Conservation (phyloP, 1,284 basidiomycete genomes). For the Filobasidium uniguttulatum region DNA sequence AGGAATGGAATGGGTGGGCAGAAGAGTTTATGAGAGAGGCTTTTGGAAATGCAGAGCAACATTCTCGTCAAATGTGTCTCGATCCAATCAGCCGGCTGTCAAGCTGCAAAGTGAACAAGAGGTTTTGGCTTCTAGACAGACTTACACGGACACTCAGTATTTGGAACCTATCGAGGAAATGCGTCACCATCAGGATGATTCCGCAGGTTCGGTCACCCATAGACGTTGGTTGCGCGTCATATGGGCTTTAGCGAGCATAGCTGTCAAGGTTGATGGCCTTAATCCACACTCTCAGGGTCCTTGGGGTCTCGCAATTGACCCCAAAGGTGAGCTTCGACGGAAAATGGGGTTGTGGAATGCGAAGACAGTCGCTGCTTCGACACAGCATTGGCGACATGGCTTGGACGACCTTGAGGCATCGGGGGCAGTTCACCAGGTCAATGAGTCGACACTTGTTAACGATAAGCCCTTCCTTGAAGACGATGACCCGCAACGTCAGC, state of each 20-base stretch:
- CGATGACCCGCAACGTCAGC: no score
- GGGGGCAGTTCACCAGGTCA: no score
- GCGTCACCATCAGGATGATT: not conserved
- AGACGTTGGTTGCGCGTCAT: conserved; percentile 59
- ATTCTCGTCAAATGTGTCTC: no score
- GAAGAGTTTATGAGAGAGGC: conserved; percentile 74
- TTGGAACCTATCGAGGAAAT: not conserved
- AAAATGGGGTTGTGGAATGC: conserved; percentile 59
- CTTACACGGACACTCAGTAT: conserved; percentile 8
- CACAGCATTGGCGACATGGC: no score
- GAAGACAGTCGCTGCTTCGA: no score
- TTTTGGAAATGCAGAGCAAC: conserved; percentile 56
- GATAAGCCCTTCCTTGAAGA: no score
- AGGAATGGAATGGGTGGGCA: conserved; percentile 87
- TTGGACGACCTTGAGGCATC: no score
- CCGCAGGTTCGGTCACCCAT: conserved; percentile 27
- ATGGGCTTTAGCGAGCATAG: conserved; percentile 56
- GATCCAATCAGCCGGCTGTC: no score
- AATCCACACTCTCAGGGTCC: no score
- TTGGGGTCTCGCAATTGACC: conserved; percentile 50
- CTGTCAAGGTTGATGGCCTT: conserved; percentile 59
- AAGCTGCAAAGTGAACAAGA: no score
- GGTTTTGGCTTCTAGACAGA: no score
- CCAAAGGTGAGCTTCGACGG: conserved; percentile 52
- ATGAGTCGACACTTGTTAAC: no score